Evolutionary conservation across 1,284 basidiomycete genomes (phyloP), one percentile per base, ranked within the genome.

Genomic region (Pisolithus thermaeus): DNA sequence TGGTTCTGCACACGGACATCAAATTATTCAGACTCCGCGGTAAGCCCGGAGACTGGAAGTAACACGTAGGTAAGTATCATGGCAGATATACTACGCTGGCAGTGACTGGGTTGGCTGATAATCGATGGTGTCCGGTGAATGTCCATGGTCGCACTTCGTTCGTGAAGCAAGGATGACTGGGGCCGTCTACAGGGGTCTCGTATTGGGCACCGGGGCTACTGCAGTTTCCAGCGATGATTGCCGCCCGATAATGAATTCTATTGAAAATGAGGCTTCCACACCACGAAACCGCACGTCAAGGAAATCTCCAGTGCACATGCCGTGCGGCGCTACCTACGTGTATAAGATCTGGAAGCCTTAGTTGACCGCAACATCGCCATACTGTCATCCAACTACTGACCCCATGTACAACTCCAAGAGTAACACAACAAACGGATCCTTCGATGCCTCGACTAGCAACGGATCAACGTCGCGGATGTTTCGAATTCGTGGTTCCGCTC

Each of bases 191-290:
- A 1, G 25, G 3, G 25, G 3, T 27, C 28, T 30, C 28, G 28
- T 8, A 3, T 8, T 9, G 1, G 28, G 28, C 28, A 30, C 1
- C 32, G 12, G 32, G 12, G 32, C 32, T 14, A 16, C 32, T 35
- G 27, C 42, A 43, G 23, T 5, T 25, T 25, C 12, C 23, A 43
- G 12, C 6, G 23, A 7, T 27, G 41, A 25, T 22, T 40, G 23
- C 20, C 16, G 27, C n/a, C 14, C 38, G 8, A 39, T 16, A n/a
- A 9, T 40, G 7, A 22, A 46, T 46, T 46, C 30, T 7, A 35
- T 46, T 9, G 30, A 22, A 40, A 63, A 59, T 16, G 65, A 49
- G 63, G 60, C 53, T 27, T 38, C 53, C 62, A 54, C 62, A 50
- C n/a, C 25, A 43, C 23, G 27, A 30, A 30, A 27, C 16, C 43